Evolutionary conservation across 805 yeast genomes (phyloP), one percentile per base, ranked within the genome.

Genomic region (Candida montana): DNA sequence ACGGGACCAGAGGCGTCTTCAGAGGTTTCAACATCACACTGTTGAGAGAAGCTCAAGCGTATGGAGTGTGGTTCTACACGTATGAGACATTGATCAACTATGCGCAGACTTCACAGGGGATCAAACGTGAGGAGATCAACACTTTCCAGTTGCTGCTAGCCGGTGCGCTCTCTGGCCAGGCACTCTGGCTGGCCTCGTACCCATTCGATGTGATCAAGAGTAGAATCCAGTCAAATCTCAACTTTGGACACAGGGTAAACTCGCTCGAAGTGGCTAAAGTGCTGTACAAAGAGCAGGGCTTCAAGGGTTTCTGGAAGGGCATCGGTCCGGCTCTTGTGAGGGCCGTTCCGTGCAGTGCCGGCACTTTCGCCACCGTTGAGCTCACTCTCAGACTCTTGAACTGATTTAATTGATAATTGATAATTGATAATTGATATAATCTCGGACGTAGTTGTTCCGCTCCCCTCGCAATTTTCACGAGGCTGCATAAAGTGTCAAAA

Each of bases 151-250:
- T 91, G 48, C 86, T 97, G 58, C 47, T 75, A 23, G 90, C 71
- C 59, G 99, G 99, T 49, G 98, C 95, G 2, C 64, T 83, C 27
- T 90, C 96, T 1, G 99, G 99, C 21, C 82, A 89, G 52, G 74
- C 89, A 2, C 54, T 91, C 65, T 91, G 99, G 99, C 60, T 79
- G 13, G 71, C 82, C 19, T 75, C 81, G 13, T 91, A 90, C 59
- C 99, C 98, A 12, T 66, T 90, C 20, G 99, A 93, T 62, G 93
- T 93, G 3, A 67, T 93, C 55, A 93, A 93, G 68, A 86, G 96
- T 23, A 80, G 81, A 45, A 68, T 91, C 61, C 99, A 93, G 64
- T 75, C 83, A 43, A 81, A 77, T 50, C 19, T 44, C 10, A 55
- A 57, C 9, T 76, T 77, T 52, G 77, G 75, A 0, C 30, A 49